phyloP scores from a whole-genome alignment of 202 grass and related monocot genomes.

The Panicum hallii region DNA sequence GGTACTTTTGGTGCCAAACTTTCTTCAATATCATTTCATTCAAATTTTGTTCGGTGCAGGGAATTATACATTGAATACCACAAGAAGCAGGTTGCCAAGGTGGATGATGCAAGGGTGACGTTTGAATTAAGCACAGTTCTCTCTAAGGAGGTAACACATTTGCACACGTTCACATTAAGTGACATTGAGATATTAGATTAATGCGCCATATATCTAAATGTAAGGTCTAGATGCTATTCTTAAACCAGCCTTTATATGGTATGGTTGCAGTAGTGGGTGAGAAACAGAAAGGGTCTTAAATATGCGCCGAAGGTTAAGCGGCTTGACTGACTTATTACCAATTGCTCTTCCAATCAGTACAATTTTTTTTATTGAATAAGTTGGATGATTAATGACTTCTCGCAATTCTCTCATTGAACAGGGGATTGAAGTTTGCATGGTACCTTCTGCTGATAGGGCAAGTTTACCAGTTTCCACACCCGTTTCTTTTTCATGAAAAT shows the following conservation, averaged over 20 bases:
- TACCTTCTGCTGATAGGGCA: slow-evolving; percentile 72
- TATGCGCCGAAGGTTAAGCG: not conserved
- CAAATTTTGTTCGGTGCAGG: slow-evolving; percentile 51
- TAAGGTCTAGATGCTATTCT: slow-evolving; percentile 25
- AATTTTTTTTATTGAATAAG: slow-evolving; percentile 11
- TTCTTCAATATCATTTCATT: not conserved
- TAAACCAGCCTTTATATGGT: slow-evolving; percentile 2
- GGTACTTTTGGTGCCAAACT: slow-evolving; percentile 7
- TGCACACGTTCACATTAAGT: slow-evolving; percentile 2
- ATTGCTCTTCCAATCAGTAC: not conserved
- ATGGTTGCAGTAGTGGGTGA: slow-evolving; percentile 26
- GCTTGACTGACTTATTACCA: slow-evolving; percentile 17
- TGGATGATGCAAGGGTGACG: slow-evolving; percentile 79
- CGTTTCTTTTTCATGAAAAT: slow-evolving; percentile 1
- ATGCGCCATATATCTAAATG: not conserved
- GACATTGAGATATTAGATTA: slow-evolving; percentile 1
- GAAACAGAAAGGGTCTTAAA: not conserved
- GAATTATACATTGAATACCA: slow-evolving; percentile 81
- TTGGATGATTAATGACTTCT: slow-evolving; percentile 17
- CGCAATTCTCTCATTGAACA: slow-evolving; percentile 43
- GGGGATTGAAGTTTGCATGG: slow-evolving; percentile 85
- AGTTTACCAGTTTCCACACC: slow-evolving; percentile 35
- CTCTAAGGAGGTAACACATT: slow-evolving; percentile 70
- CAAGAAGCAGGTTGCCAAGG: slow-evolving; percentile 64
- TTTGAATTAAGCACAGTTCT: slow-evolving; percentile 93